These are phyloP conservation scores for Sisymbrium altissimum DNA, from an alignment of 345 rosid species.

Conservation along the genomic window DNA sequence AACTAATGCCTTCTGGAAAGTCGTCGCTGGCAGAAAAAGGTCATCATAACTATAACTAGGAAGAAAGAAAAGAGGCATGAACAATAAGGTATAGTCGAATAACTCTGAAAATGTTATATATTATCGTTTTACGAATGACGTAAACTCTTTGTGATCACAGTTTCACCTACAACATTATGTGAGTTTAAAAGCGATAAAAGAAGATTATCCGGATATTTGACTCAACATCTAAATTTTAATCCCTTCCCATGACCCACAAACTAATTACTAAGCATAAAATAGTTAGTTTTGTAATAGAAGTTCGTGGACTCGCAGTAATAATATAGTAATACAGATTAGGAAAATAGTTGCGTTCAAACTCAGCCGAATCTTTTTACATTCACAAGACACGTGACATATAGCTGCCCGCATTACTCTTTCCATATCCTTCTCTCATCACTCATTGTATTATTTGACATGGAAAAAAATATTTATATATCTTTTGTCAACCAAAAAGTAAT, in stretches of 20 bases:
- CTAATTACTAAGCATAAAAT: neutral
- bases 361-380: conserved; percentile 25
- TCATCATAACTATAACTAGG: neutral
- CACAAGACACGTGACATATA: conserved; percentile 15
- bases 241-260: neutral
- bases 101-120: neutral
- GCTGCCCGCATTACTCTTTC: neutral
- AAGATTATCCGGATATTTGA: conserved; percentile 2
- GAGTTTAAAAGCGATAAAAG: no score
- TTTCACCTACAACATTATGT: neutral
- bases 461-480: neutral
- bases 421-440: neutral
- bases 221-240: neutral
- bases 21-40: neutral
- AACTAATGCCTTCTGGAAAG: no score
- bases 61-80: neutral
- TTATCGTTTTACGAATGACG: neutral
- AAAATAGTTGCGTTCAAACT: conserved; percentile 22
- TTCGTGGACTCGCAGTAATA: neutral
- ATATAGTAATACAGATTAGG: neutral
- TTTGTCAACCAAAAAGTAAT: conserved; percentile 3
- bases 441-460: neutral
- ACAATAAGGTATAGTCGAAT: neutral
- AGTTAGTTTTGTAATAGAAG: neutral
- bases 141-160: neutral